These are phyloP conservation scores for Trichomonascus vanleenenianus DNA, from an alignment of 805 yeast species.

Conservation along the genomic window DNA sequence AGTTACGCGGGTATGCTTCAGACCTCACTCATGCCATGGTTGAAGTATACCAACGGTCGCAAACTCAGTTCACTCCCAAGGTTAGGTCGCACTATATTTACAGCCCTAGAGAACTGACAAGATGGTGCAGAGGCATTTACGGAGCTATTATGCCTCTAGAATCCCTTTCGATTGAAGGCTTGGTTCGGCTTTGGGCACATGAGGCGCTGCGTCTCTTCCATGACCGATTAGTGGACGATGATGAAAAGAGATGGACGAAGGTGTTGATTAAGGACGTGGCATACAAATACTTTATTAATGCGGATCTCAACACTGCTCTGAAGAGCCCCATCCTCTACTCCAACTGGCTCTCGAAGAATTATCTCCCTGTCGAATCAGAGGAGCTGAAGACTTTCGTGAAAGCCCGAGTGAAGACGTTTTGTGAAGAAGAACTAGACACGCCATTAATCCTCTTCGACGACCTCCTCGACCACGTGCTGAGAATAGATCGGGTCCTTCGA, in stretches of 20 bases:
- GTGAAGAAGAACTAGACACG: constrained; percentile 68
- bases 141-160: constrained; percentile 38
- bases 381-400: constrained; percentile 47
- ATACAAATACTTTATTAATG: constrained; percentile 38
- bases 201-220: constrained; percentile 73
- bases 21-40: constrained; percentile 61
- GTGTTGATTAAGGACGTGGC: constrained; percentile 30
- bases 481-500: constrained; percentile 73
- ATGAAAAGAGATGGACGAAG: constrained; percentile 46
- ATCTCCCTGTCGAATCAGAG: constrained; percentile 43
- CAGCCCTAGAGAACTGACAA: constrained; percentile 84
- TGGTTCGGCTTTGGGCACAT: constrained; percentile 67
- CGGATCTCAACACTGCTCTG: constrained; percentile 32
- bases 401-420: constrained; percentile 59
- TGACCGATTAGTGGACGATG: constrained; percentile 51
- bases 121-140: constrained; percentile 77
- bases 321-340: constrained; percentile 56
- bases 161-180: constrained; percentile 32
- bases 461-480: constrained; percentile 61
- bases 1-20: constrained; percentile 44
- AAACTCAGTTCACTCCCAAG: constrained; percentile 31
- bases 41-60: constrained; percentile 45
- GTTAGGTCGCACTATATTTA: constrained; percentile 57
- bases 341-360: constrained; percentile 63
- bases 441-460: constrained; percentile 59